Percentiles rank a stretch among this genome's conserved stretches.
These are phyloP conservation scores for Polygonum aviculare DNA, from an alignment of 148 eudicot genomes.

Conservation along the genomic window DNA sequence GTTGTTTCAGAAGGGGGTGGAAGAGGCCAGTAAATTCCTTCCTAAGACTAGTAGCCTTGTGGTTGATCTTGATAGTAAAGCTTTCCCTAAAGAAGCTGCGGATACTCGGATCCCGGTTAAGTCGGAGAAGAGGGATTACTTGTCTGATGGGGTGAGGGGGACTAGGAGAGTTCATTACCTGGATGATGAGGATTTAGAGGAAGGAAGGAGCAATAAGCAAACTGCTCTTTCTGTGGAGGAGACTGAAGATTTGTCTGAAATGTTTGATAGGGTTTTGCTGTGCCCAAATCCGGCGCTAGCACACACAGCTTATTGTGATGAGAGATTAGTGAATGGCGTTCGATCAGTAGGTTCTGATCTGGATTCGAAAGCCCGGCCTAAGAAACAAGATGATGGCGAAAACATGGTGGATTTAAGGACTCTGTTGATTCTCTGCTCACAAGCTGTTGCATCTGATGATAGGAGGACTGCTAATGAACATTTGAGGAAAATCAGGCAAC, in stretches of 20 bases:
- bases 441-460: constrained; percentile 21
- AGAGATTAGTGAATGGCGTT: neutral
- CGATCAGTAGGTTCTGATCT: neutral
- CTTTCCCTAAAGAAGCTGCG: constrained; percentile 4
- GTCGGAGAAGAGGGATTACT: neutral
- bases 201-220: constrained; percentile 7
- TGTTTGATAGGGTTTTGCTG: constrained; percentile 21
- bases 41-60: constrained; percentile 22
- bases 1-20: constrained; percentile 41
- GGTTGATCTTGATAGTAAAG: constrained; percentile 20
- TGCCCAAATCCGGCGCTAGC: neutral
- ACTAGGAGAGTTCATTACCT: constrained; percentile 9
- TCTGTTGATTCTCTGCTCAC: constrained; percentile 24
- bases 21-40: constrained; percentile 41
- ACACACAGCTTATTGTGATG: neutral
- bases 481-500: constrained; percentile 24
- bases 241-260: constrained; percentile 23
- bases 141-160: neutral
- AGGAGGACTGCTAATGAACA: constrained; percentile 14
- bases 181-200: constrained; percentile 13
- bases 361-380: neutral
- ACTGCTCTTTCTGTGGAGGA: constrained; percentile 3
- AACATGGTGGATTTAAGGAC: constrained; percentile 22
- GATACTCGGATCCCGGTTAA: neutral
- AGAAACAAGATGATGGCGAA: constrained; percentile 12